Conservation (phyloP, 176 grass and related monocot genomes). For the Eremochloa ophiuroides region DNA sequence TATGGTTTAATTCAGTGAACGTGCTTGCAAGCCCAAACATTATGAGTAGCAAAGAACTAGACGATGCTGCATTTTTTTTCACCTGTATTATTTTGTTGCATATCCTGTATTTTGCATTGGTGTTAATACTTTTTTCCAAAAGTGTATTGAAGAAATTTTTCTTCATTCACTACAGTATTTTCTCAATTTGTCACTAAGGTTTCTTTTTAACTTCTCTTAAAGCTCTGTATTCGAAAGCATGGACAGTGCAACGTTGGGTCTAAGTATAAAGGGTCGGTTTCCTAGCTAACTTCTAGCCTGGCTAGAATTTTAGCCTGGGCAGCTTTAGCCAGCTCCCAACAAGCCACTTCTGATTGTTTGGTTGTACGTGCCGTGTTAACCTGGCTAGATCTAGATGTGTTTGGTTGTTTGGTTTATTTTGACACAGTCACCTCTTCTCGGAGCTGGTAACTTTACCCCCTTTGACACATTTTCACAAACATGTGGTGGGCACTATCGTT, state of each 20-base stretch:
- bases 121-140: neutral
- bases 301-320: no score
- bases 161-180: neutral
- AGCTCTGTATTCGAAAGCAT: slow-evolving; percentile 73
- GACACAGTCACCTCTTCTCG: no score
- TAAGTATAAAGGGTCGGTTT: no score
- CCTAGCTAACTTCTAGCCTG: no score
- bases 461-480: no score
- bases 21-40: neutral
- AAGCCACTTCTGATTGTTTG: no score
- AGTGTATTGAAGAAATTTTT: neutral
- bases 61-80: neutral
- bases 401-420: no score
- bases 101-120: neutral
- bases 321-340: no score
- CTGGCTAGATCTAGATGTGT: no score
- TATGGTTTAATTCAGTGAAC: neutral
- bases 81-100: neutral
- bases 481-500: no score
- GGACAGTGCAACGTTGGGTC: slow-evolving; percentile 50
- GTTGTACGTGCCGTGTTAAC: no score
- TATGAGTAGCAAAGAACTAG: neutral
- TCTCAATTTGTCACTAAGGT: neutral
- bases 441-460: no score
- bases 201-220: slow-evolving; percentile 21